Evolutionary conservation across 768 basidiomycete genomes (phyloP), one percentile per base, ranked within the genome.

Genomic region (Leccinum imitatum): DNA sequence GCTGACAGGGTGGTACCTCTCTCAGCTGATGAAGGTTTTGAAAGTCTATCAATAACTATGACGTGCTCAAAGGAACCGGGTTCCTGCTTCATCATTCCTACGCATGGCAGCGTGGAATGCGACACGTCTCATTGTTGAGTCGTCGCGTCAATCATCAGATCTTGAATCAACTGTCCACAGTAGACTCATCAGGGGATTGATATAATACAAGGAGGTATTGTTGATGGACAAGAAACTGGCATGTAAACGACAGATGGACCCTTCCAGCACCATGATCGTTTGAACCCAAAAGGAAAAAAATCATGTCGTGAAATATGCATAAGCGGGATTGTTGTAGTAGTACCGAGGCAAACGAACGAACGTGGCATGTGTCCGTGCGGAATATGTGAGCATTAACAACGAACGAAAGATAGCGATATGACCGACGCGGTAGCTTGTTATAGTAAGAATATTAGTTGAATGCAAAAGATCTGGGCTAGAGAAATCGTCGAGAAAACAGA

Each of bases 1-100:
- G 0, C 73, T 93, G 68, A 91, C 91, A 21, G 91, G 90, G 37
- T 92, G 90, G 89, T 93, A 91, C 75, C 77, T 91, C 56, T 82
- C 80, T 50, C 65, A 82, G 52, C 73, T 91, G 65, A 84, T 90
- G 84, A 81, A 77, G 62, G 75, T 73, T 19, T 67, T 90, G 63
- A 73, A 75, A 52, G 75, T 84, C 35, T 82, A 84, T 68, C 74
- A 71, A 60, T 79, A 75, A 56, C 39, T 47, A 17, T 11, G 44
- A 47, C 33, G 27, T 4, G 33, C 33, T 30, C 30, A 30, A 30
- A 30, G 30, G 30, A 30, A 30, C 30, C 30, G 30, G 30, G 30
- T 30, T 30, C 30, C 30, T 30, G 30, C 30, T 30, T 30, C 33
- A 33, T 33, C 33, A 33, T 33, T 33, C 33, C 13, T 33, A 13